Evolutionary conservation across 805 yeast genomes (phyloP).

Genomic region (Yarrowia deformans): DNA sequence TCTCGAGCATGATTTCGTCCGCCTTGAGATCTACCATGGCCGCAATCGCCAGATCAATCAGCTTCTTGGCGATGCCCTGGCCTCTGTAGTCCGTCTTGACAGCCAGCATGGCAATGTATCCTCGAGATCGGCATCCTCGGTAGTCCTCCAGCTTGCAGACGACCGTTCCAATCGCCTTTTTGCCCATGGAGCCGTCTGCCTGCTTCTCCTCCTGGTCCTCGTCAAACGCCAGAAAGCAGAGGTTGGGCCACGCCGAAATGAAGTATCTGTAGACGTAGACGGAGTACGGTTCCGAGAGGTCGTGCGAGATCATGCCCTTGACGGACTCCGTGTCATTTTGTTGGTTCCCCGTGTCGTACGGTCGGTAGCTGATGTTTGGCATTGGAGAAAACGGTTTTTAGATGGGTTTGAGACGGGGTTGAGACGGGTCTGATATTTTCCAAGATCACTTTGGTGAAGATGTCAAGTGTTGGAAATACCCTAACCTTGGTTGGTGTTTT

Average conservation of each 20-base stretch:
- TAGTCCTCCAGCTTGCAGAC: slow-evolving; percentile 84
- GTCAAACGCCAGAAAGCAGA: slow-evolving; percentile 63
- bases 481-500: too few relatives aligned
- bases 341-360: slow-evolving; percentile 44
- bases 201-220: slow-evolving; percentile 46
- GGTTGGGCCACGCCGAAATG: slow-evolving; percentile 87
- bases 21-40: slow-evolving; percentile 70
- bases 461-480: too few relatives aligned
- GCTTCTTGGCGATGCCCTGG: slow-evolving; percentile 76
- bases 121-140: slow-evolving; percentile 74
- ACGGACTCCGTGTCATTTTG: slow-evolving; percentile 50
- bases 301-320: slow-evolving; percentile 64
- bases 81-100: slow-evolving; percentile 77
- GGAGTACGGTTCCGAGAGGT: slow-evolving; percentile 93
- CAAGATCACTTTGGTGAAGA: too few relatives aligned
- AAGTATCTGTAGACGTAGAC: slow-evolving; percentile 91
- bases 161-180: slow-evolving; percentile 70
- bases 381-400: too few relatives aligned
- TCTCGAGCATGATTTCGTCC: slow-evolving; percentile 92
- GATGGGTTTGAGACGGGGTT: too few relatives aligned
- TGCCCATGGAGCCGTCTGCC: slow-evolving; percentile 35
- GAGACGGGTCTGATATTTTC: too few relatives aligned
- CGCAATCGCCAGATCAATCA: slow-evolving; percentile 68
- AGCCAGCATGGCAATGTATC: slow-evolving; percentile 96
- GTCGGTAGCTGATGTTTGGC: slow-evolving; percentile 42